Conservation (phyloP, 768 basidiomycete genomes). For the Trametes punicea region DNA sequence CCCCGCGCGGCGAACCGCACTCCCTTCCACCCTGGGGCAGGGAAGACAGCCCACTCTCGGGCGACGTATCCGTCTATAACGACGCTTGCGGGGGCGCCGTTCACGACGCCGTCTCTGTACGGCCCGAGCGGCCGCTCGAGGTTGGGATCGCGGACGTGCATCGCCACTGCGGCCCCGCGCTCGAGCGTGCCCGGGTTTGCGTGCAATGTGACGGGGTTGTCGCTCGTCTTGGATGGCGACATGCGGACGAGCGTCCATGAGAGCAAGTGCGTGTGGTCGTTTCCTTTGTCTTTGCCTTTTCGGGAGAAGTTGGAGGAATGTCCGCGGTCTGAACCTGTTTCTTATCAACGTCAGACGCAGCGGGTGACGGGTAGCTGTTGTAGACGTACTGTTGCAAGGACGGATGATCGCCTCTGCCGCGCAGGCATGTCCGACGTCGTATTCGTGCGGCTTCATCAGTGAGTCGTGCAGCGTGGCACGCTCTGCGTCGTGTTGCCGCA, state of each 20-base stretch:
- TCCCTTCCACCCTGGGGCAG: neutral
- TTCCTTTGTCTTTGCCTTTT: neutral
- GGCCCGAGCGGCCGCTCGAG: slow-evolving; percentile 19
- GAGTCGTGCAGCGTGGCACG: neutral
- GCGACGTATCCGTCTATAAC: slow-evolving; percentile 13
- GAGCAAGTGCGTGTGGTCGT: slow-evolving; percentile 20
- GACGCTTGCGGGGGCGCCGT: slow-evolving; percentile 19
- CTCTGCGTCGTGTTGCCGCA: slow-evolving; percentile 10
- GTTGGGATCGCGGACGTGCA: slow-evolving; percentile 20
- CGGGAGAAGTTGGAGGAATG: neutral
- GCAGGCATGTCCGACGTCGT: slow-evolving; percentile 18
- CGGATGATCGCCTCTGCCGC: slow-evolving; percentile 20
- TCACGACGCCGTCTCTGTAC: slow-evolving; percentile 18
- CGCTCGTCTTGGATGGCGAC: slow-evolving; percentile 1
- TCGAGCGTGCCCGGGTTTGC: slow-evolving; percentile 12
- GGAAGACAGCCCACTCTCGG: slow-evolving; percentile 20
- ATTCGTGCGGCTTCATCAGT: slow-evolving; percentile 9
- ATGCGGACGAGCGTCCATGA: slow-evolving; percentile 20
- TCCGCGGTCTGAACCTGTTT: slow-evolving; percentile 6
- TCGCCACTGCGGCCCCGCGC: slow-evolving; percentile 15
- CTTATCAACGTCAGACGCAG: neutral
- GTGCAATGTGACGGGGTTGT: slow-evolving; percentile 15
- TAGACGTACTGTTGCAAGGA: slow-evolving; percentile 14
- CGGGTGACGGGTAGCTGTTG: neutral
- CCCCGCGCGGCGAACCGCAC: slow-evolving; percentile 16